phyloP scores from a whole-genome alignment of 164 flowering plant species.

The Magnolia sinica region DNA sequence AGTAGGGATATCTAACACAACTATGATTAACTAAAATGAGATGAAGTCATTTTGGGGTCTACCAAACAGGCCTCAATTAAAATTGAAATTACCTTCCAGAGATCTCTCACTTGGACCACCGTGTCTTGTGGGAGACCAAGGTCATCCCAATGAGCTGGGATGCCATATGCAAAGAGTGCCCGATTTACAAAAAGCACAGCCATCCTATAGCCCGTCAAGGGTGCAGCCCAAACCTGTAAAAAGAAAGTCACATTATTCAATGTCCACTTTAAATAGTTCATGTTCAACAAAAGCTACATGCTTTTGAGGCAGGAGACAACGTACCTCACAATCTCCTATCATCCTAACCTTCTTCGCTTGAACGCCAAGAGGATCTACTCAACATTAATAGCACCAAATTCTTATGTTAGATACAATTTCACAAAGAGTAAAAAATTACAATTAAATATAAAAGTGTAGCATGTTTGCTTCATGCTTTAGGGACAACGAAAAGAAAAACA shows the following conservation, averaged over 20 bases:
- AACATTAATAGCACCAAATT: neutral
- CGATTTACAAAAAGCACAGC: slow-evolving; percentile 58
- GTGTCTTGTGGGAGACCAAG: slow-evolving; percentile 48
- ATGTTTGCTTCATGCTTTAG: too few relatives aligned
- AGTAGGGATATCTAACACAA: too few relatives aligned
- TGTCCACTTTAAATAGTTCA: too few relatives aligned
- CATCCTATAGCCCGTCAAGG: slow-evolving; percentile 58
- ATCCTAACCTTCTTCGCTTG: slow-evolving; percentile 78
- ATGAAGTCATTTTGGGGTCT: too few relatives aligned
- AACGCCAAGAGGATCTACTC: slow-evolving; percentile 63
- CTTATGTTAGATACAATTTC: too few relatives aligned
- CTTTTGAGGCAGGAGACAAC: neutral
- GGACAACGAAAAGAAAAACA: too few relatives aligned
- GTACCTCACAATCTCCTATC: slow-evolving; percentile 77
- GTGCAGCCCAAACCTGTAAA: slow-evolving; percentile 79
- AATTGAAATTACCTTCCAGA: slow-evolving; percentile 58
- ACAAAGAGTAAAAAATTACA: too few relatives aligned
- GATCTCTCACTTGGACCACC: slow-evolving; percentile 63
- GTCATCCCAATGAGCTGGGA: slow-evolving; percentile 79
- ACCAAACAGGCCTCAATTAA: too few relatives aligned
- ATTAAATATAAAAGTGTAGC: too few relatives aligned
- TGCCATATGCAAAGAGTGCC: slow-evolving; percentile 23
- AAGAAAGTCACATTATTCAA: neutral
- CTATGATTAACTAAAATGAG: too few relatives aligned
- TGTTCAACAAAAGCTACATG: neutral